Conservation (phyloP, 2,329 filamentous ascomycete genomes). For the Pestalotiopsis sp. region DNA sequence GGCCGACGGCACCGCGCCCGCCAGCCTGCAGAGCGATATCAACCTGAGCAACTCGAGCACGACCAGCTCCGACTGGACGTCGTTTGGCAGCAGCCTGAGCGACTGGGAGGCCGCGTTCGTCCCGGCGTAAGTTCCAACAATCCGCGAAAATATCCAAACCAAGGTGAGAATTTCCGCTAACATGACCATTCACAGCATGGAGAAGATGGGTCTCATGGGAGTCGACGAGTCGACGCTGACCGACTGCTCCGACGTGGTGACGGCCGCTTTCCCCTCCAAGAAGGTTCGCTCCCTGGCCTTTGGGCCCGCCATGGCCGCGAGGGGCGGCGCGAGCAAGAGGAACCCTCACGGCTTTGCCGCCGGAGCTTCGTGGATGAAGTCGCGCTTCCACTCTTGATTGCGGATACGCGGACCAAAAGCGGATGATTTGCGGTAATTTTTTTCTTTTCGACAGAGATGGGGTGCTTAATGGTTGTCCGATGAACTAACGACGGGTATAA, state of each 20-base stretch:
- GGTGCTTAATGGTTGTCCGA: background rate
- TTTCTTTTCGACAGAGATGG: background rate
- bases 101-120: constrained; percentile 28
- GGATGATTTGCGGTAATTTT: background rate
- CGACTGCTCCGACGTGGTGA: constrained; percentile 31
- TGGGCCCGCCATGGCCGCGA: background rate
- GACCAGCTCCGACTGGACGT: constrained; percentile 25
- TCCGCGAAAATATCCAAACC: background rate
- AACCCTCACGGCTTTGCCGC: constrained; percentile 4
- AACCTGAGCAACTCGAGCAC: constrained; percentile 26
- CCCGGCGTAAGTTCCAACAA: constrained; percentile 26
- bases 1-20: constrained; percentile 21
- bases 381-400: background rate
- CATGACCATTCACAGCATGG: constrained; percentile 23
- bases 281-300: background rate
- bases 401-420: background rate
- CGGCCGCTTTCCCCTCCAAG: constrained; percentile 20
- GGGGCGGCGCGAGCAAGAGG: background rate
- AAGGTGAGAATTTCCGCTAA: background rate
- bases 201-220: constrained; percentile 28
- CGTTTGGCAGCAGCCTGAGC: constrained; percentile 22
- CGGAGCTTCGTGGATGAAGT: constrained; percentile 3
- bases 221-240: constrained; percentile 24
- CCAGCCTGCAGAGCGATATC: constrained; percentile 28
- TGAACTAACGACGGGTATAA: background rate